These are phyloP conservation scores for Rhododendron kiyosumense DNA, from an alignment of 148 eudicot genomes.

Conservation along the genomic window DNA sequence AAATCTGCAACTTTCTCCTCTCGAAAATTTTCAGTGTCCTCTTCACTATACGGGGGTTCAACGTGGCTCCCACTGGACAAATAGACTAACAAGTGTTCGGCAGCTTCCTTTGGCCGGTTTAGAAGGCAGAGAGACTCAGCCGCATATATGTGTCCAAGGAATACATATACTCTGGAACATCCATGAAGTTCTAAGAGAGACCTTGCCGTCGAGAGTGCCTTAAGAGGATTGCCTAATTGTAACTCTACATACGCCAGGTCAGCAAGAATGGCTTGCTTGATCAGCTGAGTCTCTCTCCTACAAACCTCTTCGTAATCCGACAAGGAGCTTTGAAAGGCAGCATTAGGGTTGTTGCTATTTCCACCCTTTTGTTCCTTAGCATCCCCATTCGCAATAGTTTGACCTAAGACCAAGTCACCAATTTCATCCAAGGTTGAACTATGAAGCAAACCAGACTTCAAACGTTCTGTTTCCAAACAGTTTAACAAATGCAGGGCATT, in stretches of 20 bases:
- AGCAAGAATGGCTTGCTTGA: constrained; percentile 73
- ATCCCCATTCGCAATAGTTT: constrained; percentile 65
- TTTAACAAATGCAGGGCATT: constrained; percentile 65
- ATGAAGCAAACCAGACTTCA: constrained; percentile 27
- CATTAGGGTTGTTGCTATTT: constrained; percentile 26
- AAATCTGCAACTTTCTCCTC: constrained; percentile 44
- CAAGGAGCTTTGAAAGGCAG: constrained; percentile 32
- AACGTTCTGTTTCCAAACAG: constrained; percentile 30
- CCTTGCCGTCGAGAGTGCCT: constrained; percentile 59
- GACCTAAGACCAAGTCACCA: constrained; percentile 48
- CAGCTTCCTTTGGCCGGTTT: constrained; percentile 77
- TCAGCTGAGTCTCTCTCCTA: constrained; percentile 56
- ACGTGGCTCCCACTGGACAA: constrained; percentile 39
- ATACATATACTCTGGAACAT: constrained; percentile 58
- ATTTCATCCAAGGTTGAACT: constrained; percentile 32
- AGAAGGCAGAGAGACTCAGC: constrained; percentile 89
- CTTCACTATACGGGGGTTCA: constrained; percentile 63
- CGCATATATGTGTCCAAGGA: constrained; percentile 65
- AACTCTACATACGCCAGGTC: constrained; percentile 81
- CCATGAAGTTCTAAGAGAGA: constrained; percentile 56
- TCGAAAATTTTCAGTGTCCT: constrained; percentile 65
- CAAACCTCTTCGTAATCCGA: constrained; percentile 54
- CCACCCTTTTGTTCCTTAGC: constrained; percentile 55
- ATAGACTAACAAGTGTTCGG: constrained; percentile 60
- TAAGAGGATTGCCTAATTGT: constrained; percentile 61